A percentile compares a stretch with the other conserved stretches of the same genome.
phyloP scores from a whole-genome alignment of 1,284 basidiomycete species.

The Rhodotorula glutinis region DNA sequence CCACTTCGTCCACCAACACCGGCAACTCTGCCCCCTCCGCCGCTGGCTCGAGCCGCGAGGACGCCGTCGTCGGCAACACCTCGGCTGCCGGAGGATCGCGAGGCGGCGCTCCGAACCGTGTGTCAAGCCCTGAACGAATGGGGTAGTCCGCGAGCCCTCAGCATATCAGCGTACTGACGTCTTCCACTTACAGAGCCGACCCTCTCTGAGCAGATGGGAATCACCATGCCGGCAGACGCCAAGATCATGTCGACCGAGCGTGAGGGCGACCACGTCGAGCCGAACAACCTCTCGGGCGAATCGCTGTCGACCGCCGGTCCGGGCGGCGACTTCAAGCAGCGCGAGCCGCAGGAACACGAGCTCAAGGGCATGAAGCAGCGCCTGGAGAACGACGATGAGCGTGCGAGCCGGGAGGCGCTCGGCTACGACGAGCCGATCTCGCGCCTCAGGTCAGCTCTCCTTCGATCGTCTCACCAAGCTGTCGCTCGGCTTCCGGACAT shows the following conservation, averaged over 20 bases:
- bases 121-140: neutral
- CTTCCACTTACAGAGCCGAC: slow-evolving; percentile 5
- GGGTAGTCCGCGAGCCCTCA: neutral
- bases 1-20: slow-evolving; percentile 2
- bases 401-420: slow-evolving; percentile 12
- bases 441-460: neutral
- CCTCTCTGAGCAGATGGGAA: slow-evolving; percentile 9
- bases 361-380: slow-evolving; percentile 18
- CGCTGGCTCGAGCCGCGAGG: slow-evolving; percentile 21
- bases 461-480: neutral
- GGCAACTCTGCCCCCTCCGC: slow-evolving; percentile 15
- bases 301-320: slow-evolving; percentile 12
- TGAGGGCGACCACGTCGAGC: slow-evolving; percentile 17
- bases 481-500: neutral
- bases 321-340: slow-evolving; percentile 18
- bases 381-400: slow-evolving; percentile 28
- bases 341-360: slow-evolving; percentile 15
- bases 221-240: slow-evolving; percentile 7
- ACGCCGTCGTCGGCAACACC: slow-evolving; percentile 19
- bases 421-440: slow-evolving; percentile 26
- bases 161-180: too few species aligned
- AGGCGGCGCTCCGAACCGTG: neutral
- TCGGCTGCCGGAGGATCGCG: slow-evolving; percentile 13
- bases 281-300: slow-evolving; percentile 21
- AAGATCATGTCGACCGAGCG: slow-evolving; percentile 3